Evolutionary conservation across 805 yeast genomes (phyloP), one percentile per base, ranked within the genome.

Genomic region (Suhomyces sp.): DNA sequence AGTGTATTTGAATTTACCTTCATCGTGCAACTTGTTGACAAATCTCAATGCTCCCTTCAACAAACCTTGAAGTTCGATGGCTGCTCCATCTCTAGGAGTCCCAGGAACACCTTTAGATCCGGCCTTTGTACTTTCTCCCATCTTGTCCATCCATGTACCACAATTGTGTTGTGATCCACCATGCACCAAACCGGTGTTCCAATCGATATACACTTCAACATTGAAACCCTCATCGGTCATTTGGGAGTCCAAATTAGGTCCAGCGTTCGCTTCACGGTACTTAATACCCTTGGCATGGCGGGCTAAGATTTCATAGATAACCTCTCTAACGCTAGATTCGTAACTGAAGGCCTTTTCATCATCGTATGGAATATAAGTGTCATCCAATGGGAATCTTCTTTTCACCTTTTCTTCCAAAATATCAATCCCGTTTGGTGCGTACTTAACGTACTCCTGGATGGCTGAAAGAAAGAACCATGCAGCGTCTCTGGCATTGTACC

Each of bases 101-200:
- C 98, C 98, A 1, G 98, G 98, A 22, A 77, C 68, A n/a, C 98
- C 98, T 48, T 82, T 84, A 40, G 79, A 81, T 1, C 83, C 82
- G 0, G 98, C 96, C 37, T 63, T 70, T 22, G 60, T 79, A 52
- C 95, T 85, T 64, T 93, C 98, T 17, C 98, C 98, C 98, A 91
- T 91, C 64, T 91, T 91, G 63, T 91, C 98, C 96, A 90, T 91
- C 98, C 98, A 91, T 0, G 98, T 93, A 15, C 98, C 98, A 66
- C 98, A 91, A 56, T 91, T 91, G 57, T 64, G 77, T 58, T 85
- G 95, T 31, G 86, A 85, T 2, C 98, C 98, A 29, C 98, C 98
- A 57, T 79, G 83, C 4, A 90, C 67, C 19, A 93, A 64, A 1
- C 98, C 98, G 9, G 85, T 88, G 0, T 66, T 51, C 97, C 97